These are phyloP conservation scores for Penicillium nucicola DNA, from an alignment of 495 filamentous ascomycete species.

Conservation along the genomic window DNA sequence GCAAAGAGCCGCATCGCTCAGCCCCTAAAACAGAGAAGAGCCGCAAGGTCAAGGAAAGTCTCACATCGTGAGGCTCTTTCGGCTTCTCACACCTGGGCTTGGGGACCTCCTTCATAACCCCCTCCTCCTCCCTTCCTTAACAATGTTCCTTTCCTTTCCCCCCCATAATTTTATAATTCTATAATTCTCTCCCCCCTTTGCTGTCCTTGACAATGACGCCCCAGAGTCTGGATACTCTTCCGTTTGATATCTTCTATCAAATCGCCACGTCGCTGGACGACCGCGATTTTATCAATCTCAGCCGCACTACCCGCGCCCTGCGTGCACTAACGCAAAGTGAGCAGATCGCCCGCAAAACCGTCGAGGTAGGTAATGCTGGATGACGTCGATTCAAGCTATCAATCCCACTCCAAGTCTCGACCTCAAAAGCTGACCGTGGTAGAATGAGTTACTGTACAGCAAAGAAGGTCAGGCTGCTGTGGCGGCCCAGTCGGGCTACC, in stretches of 20 bases:
- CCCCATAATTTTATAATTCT: too few species aligned
- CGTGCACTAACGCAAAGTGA: constrained; percentile 53
- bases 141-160: too few species aligned
- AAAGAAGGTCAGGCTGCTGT: constrained; percentile 55
- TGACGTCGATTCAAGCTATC: too few species aligned
- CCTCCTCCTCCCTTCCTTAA: too few species aligned
- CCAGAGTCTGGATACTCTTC: constrained; percentile 41
- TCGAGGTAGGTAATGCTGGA: constrained; percentile 56
- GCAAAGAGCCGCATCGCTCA: not conserved
- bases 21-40: too few species aligned
- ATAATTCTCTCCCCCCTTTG: not conserved
- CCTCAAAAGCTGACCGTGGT: constrained; percentile 8
- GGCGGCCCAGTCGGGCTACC: constrained; percentile 43
- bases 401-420: not conserved
- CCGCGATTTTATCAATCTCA: constrained; percentile 39
- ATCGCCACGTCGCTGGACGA: constrained; percentile 47
- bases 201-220: constrained; percentile 12
- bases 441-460: constrained; percentile 55
- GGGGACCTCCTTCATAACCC: too few species aligned
- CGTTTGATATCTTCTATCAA: constrained; percentile 63
- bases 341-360: constrained; percentile 56
- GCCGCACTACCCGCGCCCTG: constrained; percentile 52
- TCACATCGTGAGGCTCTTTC: too few species aligned
- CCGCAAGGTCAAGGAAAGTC: too few species aligned
- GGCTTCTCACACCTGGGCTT: too few species aligned